phyloP scores from a whole-genome alignment of 1,284 basidiomycete species.

The Naganishia cerealis region DNA sequence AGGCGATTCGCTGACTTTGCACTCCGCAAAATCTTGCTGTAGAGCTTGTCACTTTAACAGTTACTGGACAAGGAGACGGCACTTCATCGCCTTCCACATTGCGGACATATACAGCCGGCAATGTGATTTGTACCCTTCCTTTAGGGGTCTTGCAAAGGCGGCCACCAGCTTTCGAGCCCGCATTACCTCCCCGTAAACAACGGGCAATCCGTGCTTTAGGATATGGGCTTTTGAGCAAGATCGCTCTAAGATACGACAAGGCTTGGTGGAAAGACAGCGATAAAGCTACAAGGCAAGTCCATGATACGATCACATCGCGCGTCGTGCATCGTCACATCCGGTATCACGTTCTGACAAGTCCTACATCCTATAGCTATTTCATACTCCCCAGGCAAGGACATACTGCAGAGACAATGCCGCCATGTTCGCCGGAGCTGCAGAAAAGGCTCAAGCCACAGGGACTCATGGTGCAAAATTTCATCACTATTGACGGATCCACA shows the following conservation, averaged over 20 bases:
- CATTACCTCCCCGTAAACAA: conserved; percentile 43
- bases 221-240: conserved; percentile 52
- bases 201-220: conserved; percentile 46
- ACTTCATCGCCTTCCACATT: neutral
- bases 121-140: conserved; percentile 49
- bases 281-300: conserved; percentile 7
- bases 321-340: neutral
- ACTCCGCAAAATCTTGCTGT: neutral
- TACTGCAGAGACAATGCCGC: conserved; percentile 34
- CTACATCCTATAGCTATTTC: conserved; percentile 25
- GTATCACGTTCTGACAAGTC: neutral
- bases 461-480: conserved; percentile 45
- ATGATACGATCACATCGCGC: neutral
- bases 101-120: conserved; percentile 36
- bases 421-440: conserved; percentile 35
- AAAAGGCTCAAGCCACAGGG: conserved; percentile 38
- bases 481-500: conserved; percentile 33
- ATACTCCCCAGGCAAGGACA: conserved; percentile 30
- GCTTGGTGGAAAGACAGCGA: conserved; percentile 46
- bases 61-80: neutral
- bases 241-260: conserved; percentile 45
- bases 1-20: neutral
- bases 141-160: conserved; percentile 50
- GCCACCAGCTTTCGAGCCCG: conserved; percentile 45
- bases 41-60: neutral